A percentile compares a stretch with the other conserved stretches of the same genome.
phyloP scores from a whole-genome alignment of 768 basidiomycete genomes.

The Omphalotus guepiniiformis region DNA sequence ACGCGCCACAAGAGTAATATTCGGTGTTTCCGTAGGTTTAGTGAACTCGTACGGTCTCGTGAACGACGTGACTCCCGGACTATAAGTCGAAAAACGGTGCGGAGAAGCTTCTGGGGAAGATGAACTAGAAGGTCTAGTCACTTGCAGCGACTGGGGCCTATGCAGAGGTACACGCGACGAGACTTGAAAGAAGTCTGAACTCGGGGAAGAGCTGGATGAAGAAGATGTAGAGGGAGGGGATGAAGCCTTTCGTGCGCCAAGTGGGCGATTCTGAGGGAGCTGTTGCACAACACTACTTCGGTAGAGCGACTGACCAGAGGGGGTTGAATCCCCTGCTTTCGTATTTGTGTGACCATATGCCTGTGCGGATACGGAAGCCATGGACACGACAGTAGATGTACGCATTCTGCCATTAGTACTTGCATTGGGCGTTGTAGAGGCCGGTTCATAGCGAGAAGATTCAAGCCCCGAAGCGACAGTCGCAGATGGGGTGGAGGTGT shows the following conservation, averaged over 20 bases:
- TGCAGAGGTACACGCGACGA: no score
- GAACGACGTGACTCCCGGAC: no score
- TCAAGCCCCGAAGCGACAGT: neutral
- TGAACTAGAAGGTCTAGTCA: neutral
- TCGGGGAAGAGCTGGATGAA: neutral
- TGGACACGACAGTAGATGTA: neutral
- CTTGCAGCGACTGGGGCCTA: neutral
- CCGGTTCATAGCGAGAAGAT: neutral
- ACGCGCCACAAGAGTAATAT: constrained; percentile 2
- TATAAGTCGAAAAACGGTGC: neutral
- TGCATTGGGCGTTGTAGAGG: neutral
- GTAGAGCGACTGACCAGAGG: constrained; percentile 10
- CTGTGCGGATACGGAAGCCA: neutral
- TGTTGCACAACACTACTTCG: constrained; percentile 3
- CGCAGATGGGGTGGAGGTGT: constrained; percentile 5
- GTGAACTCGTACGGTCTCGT: no score
- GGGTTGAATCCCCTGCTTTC: neutral
- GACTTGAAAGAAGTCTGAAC: no score
- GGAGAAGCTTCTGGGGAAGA: neutral
- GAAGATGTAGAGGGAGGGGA: neutral
- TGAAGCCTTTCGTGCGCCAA: neutral
- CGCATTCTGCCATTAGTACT: no score
- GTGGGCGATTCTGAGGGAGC: neutral
- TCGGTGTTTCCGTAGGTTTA: neutral
- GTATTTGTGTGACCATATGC: neutral